Percentiles rank a stretch among this genome's conserved stretches.
Conservation (phyloP, 2,329 filamentous ascomycete species). For the Harringtonia aguacate region DNA sequence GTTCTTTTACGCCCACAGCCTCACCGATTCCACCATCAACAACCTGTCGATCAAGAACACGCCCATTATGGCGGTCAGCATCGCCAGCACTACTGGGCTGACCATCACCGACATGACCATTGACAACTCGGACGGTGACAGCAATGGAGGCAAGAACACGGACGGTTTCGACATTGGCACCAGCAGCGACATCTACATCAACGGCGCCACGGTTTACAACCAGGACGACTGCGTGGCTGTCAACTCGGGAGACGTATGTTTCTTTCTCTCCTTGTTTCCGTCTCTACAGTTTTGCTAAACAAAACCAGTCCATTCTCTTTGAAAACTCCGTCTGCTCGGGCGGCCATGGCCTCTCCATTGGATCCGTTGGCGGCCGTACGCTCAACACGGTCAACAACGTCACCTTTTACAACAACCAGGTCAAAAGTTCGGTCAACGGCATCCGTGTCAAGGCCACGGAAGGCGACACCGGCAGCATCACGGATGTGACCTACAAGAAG, state of each 20-base stretch:
- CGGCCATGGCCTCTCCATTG: conserved; percentile 47
- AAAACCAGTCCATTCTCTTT: conserved; percentile 23
- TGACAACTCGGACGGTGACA: conserved; percentile 27
- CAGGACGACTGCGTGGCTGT: conserved; percentile 52
- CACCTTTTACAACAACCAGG: conserved; percentile 23
- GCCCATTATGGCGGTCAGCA: conserved; percentile 29
- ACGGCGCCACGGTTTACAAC: conserved; percentile 43
- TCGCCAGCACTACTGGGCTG: conserved; percentile 23
- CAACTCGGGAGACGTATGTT: conserved; percentile 19
- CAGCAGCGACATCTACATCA: conserved; percentile 37
- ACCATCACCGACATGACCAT: conserved; percentile 24
- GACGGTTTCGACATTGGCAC: conserved; percentile 47
- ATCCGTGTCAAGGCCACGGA: conserved; percentile 45
- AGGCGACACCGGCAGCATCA: conserved; percentile 39
- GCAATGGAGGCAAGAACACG: conserved; percentile 48
- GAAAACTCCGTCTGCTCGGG: conserved; percentile 33
- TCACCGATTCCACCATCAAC: conserved; percentile 38
- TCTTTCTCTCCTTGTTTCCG: not conserved
- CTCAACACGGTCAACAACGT: conserved; percentile 44
- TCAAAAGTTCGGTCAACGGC: conserved; percentile 9
- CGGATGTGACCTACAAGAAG: conserved; percentile 38
- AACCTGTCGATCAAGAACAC: conserved; percentile 29
- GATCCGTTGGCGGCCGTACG: conserved; percentile 26
- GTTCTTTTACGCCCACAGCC: conserved; percentile 43
- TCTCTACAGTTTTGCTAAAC: not conserved